Base-by-base conservation (phyloP, 108 stramenopile genomes). In the Mediolabrus comicus region DNA sequence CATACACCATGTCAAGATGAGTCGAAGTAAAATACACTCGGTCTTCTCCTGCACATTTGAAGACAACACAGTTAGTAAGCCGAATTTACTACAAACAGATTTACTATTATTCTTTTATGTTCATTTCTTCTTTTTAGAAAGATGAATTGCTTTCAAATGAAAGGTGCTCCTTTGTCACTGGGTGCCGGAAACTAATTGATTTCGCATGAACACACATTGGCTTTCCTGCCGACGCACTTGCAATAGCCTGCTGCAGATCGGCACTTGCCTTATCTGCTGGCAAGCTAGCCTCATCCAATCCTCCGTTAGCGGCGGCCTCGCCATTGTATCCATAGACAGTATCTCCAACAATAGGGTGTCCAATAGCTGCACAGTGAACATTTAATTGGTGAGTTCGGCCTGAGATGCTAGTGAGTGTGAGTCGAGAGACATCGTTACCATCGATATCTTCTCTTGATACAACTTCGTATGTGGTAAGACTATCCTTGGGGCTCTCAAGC, bases 311-410 rank as follows among this genome's bases (percentile, higher is more conserved):
- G 10, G 90, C 80, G 1, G 87, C 92, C 10, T 81, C 84, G 13
- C 92, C 92, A 62, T 83, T 64, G 27, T 75, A 75, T 19, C 95
- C 95, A 60, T 95, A 95, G 9, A 86, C 74, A 34, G 65, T 62
- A 64, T 95, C 94, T 9, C 90, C 94, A 8, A 95, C 86, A 78
- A 95, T 92, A 1, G 94, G 92, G 74, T 95, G 94, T 8, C 94
- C 94, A 77, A 92, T 86, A 8, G 88, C 89, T 9, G 94, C 91
- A 69, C 87, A 75, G 59, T 95, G 94, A 29, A 91, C 85, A 79
- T 91, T 92, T 38, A 95, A 64, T 68, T 95, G 94, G 81, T 95
- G 94, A 54, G 87, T 91, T 58, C 94, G 73, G 2, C 92, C 92
- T 11, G 90, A 83, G 60, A 89, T 82, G 29, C 87, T 87, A n/a